phyloP scores from a whole-genome alignment of 495 filamentous ascomycete genomes.

The Penicillium steckii region DNA sequence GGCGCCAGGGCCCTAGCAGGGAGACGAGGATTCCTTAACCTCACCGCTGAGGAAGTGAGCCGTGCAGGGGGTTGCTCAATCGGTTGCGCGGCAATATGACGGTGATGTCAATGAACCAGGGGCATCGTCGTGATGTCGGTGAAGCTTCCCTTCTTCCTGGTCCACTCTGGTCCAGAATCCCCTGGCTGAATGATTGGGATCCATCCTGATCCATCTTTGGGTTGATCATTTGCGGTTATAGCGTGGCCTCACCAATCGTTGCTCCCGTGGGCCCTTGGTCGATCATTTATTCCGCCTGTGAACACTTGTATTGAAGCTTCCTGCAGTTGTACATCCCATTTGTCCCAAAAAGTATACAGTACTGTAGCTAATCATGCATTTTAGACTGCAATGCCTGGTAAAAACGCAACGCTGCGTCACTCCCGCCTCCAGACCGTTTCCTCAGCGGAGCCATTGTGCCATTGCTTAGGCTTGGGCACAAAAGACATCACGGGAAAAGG shows the following conservation, averaged over 20 bases:
- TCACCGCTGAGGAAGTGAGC: slow-evolving; percentile 10
- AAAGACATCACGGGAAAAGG: neutral
- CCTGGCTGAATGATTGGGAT: slow-evolving; percentile 3
- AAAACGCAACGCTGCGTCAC: neutral
- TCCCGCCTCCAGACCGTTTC: slow-evolving; percentile 5
- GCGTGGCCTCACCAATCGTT: slow-evolving; percentile 12
- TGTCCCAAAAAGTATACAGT: neutral
- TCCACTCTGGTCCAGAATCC: slow-evolving; percentile 23
- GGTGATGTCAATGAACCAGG: slow-evolving; percentile 26
- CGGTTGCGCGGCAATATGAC: slow-evolving; percentile 3
- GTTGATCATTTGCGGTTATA: slow-evolving; percentile 11
- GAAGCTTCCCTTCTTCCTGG: neutral
- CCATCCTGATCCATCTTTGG: slow-evolving; percentile 9
- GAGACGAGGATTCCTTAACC: slow-evolving; percentile 16
- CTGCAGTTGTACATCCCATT: neutral
- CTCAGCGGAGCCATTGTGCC: slow-evolving; percentile 1
- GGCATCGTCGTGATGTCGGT: slow-evolving; percentile 14
- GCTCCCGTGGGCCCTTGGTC: neutral
- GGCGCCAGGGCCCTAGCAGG: neutral
- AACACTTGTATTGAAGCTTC: neutral
- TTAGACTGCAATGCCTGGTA: neutral
- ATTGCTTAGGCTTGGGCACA: slow-evolving; percentile 7
- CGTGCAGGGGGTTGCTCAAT: neutral
- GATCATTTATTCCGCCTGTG: neutral
- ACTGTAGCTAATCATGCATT: slow-evolving; percentile 1